phyloP scores from a whole-genome alignment of 306 rosid species.

The Cucumis melo region DNA sequence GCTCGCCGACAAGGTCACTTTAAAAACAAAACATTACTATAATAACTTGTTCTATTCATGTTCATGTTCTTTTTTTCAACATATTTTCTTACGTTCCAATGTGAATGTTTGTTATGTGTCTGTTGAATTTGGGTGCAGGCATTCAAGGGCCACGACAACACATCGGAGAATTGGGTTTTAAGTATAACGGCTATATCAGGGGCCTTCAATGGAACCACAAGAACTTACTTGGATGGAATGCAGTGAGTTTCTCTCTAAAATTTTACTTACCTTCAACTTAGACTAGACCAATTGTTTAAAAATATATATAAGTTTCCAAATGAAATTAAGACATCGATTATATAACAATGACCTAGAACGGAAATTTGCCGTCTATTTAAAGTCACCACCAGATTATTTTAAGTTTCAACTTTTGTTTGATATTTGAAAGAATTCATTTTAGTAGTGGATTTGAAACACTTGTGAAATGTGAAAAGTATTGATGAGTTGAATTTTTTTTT shows the following conservation, averaged over 20 bases:
- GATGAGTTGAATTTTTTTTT: too few species aligned
- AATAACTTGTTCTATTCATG: background rate
- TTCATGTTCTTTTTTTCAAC: background rate
- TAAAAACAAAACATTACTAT: background rate
- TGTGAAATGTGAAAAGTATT: too few species aligned
- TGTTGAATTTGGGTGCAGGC: conserved; percentile 30
- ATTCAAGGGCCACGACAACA: conserved; percentile 56
- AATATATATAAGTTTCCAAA: too few species aligned
- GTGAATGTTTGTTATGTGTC: background rate
- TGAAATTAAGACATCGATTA: too few species aligned
- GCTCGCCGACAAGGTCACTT: conserved; percentile 87
- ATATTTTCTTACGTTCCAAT: background rate
- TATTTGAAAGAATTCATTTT: too few species aligned
- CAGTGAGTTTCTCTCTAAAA: conserved; percentile 46
- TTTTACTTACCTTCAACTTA: too few species aligned
- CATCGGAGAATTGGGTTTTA: conserved; percentile 72
- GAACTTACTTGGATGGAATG: conserved; percentile 87
- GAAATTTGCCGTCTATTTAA: too few species aligned
- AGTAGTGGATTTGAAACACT: too few species aligned
- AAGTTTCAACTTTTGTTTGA: background rate
- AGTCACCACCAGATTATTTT: background rate
- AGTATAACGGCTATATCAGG: conserved; percentile 81
- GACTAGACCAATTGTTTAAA: too few species aligned
- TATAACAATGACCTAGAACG: background rate
- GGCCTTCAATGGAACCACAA: conserved; percentile 95